phyloP scores from a whole-genome alignment of 2,329 filamentous ascomycete genomes.

The Aspergillus flavus region DNA sequence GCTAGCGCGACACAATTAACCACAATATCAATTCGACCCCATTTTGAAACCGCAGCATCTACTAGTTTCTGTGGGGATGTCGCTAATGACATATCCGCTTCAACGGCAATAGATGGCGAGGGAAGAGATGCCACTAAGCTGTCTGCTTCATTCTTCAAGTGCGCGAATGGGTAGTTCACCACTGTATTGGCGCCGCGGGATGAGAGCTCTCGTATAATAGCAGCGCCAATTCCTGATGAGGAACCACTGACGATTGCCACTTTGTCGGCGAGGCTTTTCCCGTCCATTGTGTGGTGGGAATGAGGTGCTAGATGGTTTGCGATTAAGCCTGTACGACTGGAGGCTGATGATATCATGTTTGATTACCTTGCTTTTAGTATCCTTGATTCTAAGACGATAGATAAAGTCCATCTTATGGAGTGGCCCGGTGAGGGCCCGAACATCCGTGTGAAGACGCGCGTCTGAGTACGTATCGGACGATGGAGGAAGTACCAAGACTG shows the following conservation, averaged over 20 bases:
- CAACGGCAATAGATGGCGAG: neutral
- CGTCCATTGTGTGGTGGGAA: neutral
- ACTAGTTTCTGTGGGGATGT: neutral
- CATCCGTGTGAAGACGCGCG: neutral
- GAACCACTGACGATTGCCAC: neutral
- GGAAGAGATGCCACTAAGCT: neutral
- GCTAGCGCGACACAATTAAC: neutral
- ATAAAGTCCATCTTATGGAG: neutral
- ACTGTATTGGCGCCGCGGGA: neutral
- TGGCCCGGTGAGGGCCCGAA: neutral
- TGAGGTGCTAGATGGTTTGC: neutral
- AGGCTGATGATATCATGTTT: neutral
- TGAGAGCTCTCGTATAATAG: neutral
- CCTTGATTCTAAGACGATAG: neutral
- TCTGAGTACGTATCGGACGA: too few species aligned
- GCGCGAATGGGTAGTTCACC: neutral
- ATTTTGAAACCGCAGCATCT: neutral
- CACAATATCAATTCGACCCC: neutral
- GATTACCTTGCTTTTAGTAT: neutral
- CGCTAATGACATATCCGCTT: neutral
- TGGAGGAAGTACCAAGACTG: too few species aligned
- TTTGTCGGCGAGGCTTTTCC: neutral
- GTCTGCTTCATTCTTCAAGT: neutral
- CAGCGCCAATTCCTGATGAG: neutral
- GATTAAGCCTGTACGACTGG: neutral